Evolutionary conservation across 192 early-diverging fungal species (phyloP), one percentile per base, ranked within the genome.

Genomic region (Entrophospora sp.): DNA sequence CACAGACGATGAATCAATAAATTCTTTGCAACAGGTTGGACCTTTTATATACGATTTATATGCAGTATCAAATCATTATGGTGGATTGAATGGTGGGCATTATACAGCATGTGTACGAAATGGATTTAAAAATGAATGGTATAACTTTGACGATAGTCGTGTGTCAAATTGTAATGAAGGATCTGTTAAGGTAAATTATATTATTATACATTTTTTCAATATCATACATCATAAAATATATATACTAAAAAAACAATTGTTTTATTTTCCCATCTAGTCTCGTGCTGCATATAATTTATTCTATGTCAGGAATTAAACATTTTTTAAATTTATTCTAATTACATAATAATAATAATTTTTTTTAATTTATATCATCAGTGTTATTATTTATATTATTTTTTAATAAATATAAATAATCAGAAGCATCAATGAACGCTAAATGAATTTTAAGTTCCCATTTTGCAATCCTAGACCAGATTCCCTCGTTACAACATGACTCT

Each of bases 121-220:
- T 52, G 79, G 80, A n/a, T 66, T 77, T 31, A 71, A 80, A 3
- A 75, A 71, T 7, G 75, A 87, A 69, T 94, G 92, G 92, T 85
- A 84, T 66, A 78, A 86, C 53, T 93, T 93, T 80, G 90, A 94
- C 73, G 90, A 92, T 70, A 84, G 89, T 3, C 75, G 83, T 18
- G 82, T 88, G 25, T 79, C 81, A 2, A 78, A 78, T 1, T 81
- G 74, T 31, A 74, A 78, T 63, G 75, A 83, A 68, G 69, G 67
- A 36, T 75, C 77, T 30, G 83, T 83, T 14, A 75, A 68, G 75
- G 83, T 84, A 80, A n/a, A n/a, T n/a, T n/a, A n/a, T n/a, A n/a
- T n/a, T n/a, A n/a, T n/a, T n/a, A n/a, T n/a, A n/a, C n/a, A n/a
- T n/a, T n/a, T n/a, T n/a, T n/a, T n/a, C n/a, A n/a, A n/a, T n/a